Evolutionary conservation across 2,329 filamentous ascomycete species (phyloP).

Genomic region (Aspergillus tanneri): DNA sequence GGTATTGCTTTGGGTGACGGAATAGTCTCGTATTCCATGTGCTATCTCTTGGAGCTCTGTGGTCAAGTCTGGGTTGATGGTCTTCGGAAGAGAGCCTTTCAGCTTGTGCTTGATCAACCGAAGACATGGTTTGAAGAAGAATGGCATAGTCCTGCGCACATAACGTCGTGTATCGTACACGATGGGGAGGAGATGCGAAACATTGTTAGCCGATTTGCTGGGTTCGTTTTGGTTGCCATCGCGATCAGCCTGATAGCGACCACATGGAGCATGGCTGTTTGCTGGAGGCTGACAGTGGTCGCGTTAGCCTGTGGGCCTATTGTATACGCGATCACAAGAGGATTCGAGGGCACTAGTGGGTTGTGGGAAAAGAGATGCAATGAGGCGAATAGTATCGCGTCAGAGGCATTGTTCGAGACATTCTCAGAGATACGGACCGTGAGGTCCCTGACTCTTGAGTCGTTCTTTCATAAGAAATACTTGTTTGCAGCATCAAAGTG

Average conservation of each 20-base stretch:
- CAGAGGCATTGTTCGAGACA: constrained; percentile 68
- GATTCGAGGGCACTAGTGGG: constrained; percentile 63
- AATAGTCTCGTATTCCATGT: constrained; percentile 61
- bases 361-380: constrained; percentile 72
- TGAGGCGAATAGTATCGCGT: constrained; percentile 59
- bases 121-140: constrained; percentile 74
- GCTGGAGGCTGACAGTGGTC: constrained; percentile 80
- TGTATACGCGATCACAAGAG: constrained; percentile 64
- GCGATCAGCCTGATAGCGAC: constrained; percentile 69
- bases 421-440: constrained; percentile 79
- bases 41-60: constrained; percentile 69
- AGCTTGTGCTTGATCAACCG: constrained; percentile 71
- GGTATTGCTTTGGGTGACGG: constrained; percentile 68
- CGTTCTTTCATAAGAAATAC: constrained; percentile 67
- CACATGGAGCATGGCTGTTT: constrained; percentile 69
- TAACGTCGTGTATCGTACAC: constrained; percentile 73
- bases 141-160: constrained; percentile 60
- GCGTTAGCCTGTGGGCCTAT: constrained; percentile 67
- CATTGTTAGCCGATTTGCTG: constrained; percentile 73
- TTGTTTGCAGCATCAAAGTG: constrained; percentile 51
- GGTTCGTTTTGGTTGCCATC: constrained; percentile 64
- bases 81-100: constrained; percentile 67
- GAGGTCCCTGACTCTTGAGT: constrained; percentile 70
- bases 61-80: constrained; percentile 75
- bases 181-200: constrained; percentile 87